Conservation (phyloP, 2,329 filamentous ascomycete genomes). For the Pseudocercospora eumusae region DNA sequence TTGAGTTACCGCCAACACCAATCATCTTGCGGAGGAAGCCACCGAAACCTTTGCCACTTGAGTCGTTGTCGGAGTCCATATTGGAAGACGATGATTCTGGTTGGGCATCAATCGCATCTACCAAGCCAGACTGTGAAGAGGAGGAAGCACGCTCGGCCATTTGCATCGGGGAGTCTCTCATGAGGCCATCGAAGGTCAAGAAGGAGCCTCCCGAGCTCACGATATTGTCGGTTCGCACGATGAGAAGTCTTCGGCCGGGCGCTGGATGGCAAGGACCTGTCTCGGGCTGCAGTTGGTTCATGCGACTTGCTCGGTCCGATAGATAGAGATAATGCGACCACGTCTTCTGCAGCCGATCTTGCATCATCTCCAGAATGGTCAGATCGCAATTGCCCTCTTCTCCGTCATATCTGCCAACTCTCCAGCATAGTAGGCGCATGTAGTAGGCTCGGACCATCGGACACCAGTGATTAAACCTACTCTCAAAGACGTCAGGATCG, state of each 20-base stretch:
- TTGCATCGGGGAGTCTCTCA: constrained; percentile 42
- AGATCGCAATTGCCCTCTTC: constrained; percentile 46
- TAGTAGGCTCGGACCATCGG: constrained; percentile 93
- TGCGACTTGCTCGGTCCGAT: constrained; percentile 64
- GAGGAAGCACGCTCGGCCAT: constrained; percentile 41
- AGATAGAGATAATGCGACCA: constrained; percentile 82
- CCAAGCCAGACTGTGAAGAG: constrained; percentile 28
- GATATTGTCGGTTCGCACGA: constrained; percentile 76
- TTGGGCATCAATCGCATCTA: constrained; percentile 33
- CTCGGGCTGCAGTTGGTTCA: constrained; percentile 62
- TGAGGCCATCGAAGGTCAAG: constrained; percentile 64
- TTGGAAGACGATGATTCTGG: constrained; percentile 35
- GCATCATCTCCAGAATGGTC: constrained; percentile 66
- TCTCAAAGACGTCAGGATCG: constrained; percentile 71
- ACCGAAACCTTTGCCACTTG: constrained; percentile 35
- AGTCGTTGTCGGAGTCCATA: constrained; percentile 32
- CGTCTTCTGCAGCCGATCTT: constrained; percentile 66
- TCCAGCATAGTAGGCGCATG: constrained; percentile 88
- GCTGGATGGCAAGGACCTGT: constrained; percentile 82
- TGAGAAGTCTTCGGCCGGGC: constrained; percentile 81
- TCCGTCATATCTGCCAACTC: constrained; percentile 75
- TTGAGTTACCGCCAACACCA: constrained; percentile 29
- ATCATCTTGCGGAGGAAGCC: constrained; percentile 42
- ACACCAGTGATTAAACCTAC: constrained; percentile 90
- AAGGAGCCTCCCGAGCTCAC: constrained; percentile 57